A percentile compares a stretch with the other conserved stretches of the same genome.
Evolutionary conservation across 1,284 basidiomycete species (phyloP).

Genomic region (Peniophora sp.): DNA sequence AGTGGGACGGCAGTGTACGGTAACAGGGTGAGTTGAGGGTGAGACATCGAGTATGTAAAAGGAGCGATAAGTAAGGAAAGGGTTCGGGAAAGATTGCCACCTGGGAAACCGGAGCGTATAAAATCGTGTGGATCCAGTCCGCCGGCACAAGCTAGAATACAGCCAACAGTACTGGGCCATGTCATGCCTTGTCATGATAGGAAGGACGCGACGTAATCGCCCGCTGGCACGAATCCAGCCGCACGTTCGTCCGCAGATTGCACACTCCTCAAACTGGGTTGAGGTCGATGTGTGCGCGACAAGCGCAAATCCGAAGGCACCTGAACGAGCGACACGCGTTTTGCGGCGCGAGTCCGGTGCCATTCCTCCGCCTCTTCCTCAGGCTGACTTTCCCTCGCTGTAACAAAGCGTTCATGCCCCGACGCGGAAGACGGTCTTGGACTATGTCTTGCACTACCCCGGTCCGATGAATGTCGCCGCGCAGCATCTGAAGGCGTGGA

Average conservation of each 20-base stretch:
- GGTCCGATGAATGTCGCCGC: not conserved
- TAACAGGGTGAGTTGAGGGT: no score
- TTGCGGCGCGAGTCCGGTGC: constrained; percentile 76
- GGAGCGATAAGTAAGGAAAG: no score
- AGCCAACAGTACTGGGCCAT: not conserved
- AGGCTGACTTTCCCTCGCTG: constrained; percentile 34
- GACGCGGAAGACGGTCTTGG: constrained; percentile 2
- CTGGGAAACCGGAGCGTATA: no score
- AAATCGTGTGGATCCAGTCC: no score
- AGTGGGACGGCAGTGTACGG: no score
- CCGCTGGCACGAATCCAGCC: constrained; percentile 1
- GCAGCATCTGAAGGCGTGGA: no score
- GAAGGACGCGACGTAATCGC: not conserved
- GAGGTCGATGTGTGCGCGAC: constrained; percentile 6
- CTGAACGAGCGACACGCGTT: constrained; percentile 73
- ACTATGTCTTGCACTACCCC: not conserved
- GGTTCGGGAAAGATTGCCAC: no score
- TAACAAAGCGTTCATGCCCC: constrained; percentile 39
- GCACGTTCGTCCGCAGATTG: constrained; percentile 14
- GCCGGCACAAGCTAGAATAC: not conserved
- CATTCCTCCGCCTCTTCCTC: constrained; percentile 80
- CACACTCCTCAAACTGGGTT: not conserved
- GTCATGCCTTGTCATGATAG: not conserved
- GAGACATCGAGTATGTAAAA: no score
- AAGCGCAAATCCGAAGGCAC: constrained; percentile 52